Evolutionary conservation across 805 yeast species (phyloP).

Genomic region (Wickerhamomyces ciferrii): DNA sequence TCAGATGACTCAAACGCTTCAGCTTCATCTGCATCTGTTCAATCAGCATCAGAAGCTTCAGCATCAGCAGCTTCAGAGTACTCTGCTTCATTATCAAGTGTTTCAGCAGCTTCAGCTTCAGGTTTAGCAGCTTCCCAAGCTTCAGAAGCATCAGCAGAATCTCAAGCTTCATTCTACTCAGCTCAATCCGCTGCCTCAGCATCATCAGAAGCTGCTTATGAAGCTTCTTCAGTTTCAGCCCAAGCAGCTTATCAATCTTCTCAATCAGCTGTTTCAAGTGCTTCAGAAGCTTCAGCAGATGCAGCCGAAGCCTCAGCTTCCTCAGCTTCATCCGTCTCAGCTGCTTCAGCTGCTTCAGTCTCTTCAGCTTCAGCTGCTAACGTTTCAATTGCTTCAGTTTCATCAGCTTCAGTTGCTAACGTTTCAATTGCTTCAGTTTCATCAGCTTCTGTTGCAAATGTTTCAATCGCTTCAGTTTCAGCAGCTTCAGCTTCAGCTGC

Average conservation of each 20-base stretch:
- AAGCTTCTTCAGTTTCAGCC: slow-evolving; percentile 11
- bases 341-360: slow-evolving; percentile 15
- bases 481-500: slow-evolving; percentile 22
- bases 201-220: slow-evolving; percentile 1
- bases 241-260: slow-evolving; percentile 17
- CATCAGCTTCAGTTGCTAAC: slow-evolving; percentile 17
- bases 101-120: slow-evolving; percentile 8
- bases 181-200: slow-evolving; percentile 14
- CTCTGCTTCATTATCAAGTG: slow-evolving; percentile 7
- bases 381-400: slow-evolving; percentile 23
- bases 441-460: slow-evolving; percentile 29
- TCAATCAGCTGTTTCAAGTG: slow-evolving; percentile 13
- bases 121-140: slow-evolving; percentile 9
- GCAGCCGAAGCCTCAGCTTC: slow-evolving; percentile 13
- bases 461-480: slow-evolving; percentile 15
- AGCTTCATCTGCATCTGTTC: not conserved
- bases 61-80: slow-evolving; percentile 4
- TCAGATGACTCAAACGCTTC: slow-evolving; percentile 17
- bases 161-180: slow-evolving; percentile 20
- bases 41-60: slow-evolving; percentile 5
- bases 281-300: slow-evolving; percentile 14
- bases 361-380: slow-evolving; percentile 17
- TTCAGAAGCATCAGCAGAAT: slow-evolving; percentile 14
- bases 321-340: slow-evolving; percentile 10
- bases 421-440: slow-evolving; percentile 24